Percentiles rank a stretch among this genome's conserved stretches.
Conservation (phyloP, 2,329 filamentous ascomycete genomes). For the Fusarium aywerte region DNA sequence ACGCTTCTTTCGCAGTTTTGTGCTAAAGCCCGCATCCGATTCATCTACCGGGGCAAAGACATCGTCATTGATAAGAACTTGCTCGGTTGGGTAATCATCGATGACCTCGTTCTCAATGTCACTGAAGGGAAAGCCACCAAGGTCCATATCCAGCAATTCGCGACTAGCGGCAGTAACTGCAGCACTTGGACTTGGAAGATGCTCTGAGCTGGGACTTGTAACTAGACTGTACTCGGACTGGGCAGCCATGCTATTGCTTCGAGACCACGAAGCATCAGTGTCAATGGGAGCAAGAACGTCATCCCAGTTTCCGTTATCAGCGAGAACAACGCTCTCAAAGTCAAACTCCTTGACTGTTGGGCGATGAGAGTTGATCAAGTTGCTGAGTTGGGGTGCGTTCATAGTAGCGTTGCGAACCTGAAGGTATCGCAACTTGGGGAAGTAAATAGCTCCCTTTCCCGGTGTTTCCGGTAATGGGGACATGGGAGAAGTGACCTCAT, state of each 20-base stretch:
- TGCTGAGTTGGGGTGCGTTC: constrained; percentile 75
- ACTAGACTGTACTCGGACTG: constrained; percentile 51
- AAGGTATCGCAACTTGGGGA: constrained; percentile 74
- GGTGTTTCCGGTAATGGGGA: constrained; percentile 67
- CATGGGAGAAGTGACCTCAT: constrained; percentile 73
- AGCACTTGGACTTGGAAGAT: constrained; percentile 61
- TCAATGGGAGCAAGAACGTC: constrained; percentile 79
- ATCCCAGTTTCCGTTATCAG: constrained; percentile 78
- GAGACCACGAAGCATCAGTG: constrained; percentile 55
- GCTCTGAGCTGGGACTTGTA: constrained; percentile 50
- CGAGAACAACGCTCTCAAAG: constrained; percentile 79
- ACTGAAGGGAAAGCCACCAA: constrained; percentile 54
- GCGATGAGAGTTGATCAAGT: constrained; percentile 74
- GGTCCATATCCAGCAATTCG: constrained; percentile 57
- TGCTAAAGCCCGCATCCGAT: constrained; percentile 55
- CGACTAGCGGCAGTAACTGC: constrained; percentile 65
- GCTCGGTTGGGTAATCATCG: constrained; percentile 48
- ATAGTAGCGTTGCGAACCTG: constrained; percentile 78
- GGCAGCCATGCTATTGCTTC: constrained; percentile 45
- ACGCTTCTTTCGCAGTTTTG: constrained; percentile 60
- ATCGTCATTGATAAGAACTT: constrained; percentile 40
- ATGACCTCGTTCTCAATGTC: constrained; percentile 49
- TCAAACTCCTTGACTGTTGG: constrained; percentile 79
- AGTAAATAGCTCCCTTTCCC: constrained; percentile 67
- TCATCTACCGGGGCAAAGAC: constrained; percentile 20